A percentile compares a stretch with the other conserved stretches of the same genome.
Evolutionary conservation across 768 basidiomycete genomes (phyloP).

Genomic region (Kwoniella newhampshirensis): DNA sequence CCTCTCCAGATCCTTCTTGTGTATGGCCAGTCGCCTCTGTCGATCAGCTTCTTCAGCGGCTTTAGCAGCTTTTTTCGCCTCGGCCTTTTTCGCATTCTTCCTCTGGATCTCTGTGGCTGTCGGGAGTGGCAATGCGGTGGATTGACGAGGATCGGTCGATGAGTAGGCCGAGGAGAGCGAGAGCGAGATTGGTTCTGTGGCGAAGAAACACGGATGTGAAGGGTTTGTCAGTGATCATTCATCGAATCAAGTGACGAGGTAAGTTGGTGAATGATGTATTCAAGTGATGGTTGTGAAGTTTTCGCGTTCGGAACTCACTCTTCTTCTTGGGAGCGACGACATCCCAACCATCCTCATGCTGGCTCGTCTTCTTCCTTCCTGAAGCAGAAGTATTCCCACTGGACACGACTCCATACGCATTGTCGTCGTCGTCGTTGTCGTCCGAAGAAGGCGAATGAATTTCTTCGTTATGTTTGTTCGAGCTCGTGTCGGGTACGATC

Average conservation of each 20-base stretch:
- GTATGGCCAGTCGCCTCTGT: slow-evolving; percentile 30
- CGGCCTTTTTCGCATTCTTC: slow-evolving; percentile 47
- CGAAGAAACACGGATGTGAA: too few species aligned
- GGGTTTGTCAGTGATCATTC: too few species aligned
- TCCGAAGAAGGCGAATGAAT: too few species aligned
- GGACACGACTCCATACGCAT: background rate
- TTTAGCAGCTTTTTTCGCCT: slow-evolving; percentile 40
- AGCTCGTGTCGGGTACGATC: too few species aligned
- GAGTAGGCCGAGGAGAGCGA: background rate
- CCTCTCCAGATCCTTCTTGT: slow-evolving; percentile 40
- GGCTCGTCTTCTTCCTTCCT: slow-evolving; percentile 10
- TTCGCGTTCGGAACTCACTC: too few species aligned
- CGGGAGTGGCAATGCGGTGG: slow-evolving; percentile 22
- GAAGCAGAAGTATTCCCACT: background rate
- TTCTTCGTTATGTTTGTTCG: too few species aligned
- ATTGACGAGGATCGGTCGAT: background rate
- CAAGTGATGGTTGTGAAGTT: background rate
- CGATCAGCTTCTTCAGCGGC: slow-evolving; percentile 45
- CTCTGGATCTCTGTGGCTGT: slow-evolving; percentile 35
- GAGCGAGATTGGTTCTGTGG: slow-evolving; percentile 33
- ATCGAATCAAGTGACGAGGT: too few species aligned
- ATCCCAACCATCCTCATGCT: slow-evolving; percentile 46
- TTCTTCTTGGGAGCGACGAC: slow-evolving; percentile 39
- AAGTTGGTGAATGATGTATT: background rate
- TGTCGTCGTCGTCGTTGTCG: background rate